Evolutionary conservation across 2,329 filamentous ascomycete species (phyloP), one percentile per base, ranked within the genome.

Genomic region (Penicillium hordei): DNA sequence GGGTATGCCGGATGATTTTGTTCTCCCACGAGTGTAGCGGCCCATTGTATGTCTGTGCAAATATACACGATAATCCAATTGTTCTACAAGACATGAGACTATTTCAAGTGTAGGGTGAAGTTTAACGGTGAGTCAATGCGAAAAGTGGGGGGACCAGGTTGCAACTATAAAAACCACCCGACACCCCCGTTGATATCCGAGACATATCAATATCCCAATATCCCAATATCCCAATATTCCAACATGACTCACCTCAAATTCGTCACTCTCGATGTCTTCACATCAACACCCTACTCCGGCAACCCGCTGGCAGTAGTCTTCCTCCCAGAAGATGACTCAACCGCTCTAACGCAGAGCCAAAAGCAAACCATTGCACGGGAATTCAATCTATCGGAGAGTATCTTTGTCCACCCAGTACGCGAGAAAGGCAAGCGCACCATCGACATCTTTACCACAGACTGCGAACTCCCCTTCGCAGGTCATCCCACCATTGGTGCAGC

Each of bases 331-430:
- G 55, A 65, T 12, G 25, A 55, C n/a, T 44, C 62, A 15, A 76
- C 77, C 4, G 60, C 66, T 44, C 53, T 73, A 43, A 78, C 72
- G 12, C 81, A 83, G 53, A 70, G 72, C 36, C 76, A 81, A 60
- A 83, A 85, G 66, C 83, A 84, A 66, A 68, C 65, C 44, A 80
- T 86, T 55, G 81, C 83, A 5, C 70, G 73, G 33, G 83, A 86
- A 61, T 86, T 85, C 74, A 85, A 85, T 62, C 74, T 83, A 38
- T 83, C 82, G 0, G 83, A 86, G 62, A 83, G 81, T 0, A 80
- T 83, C 25, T 84, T 86, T 60, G 68, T 85, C 19, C 78, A 83
- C 55, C 65, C 67, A 9, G 54, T 51, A 1, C 51, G 43, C 8
- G 58, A 57, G 17, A 48, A 57, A 17, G 46, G 27, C 21, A 64